Evolutionary conservation across 345 rosid genomes (phyloP).

Genomic region (Acer campestre): DNA sequence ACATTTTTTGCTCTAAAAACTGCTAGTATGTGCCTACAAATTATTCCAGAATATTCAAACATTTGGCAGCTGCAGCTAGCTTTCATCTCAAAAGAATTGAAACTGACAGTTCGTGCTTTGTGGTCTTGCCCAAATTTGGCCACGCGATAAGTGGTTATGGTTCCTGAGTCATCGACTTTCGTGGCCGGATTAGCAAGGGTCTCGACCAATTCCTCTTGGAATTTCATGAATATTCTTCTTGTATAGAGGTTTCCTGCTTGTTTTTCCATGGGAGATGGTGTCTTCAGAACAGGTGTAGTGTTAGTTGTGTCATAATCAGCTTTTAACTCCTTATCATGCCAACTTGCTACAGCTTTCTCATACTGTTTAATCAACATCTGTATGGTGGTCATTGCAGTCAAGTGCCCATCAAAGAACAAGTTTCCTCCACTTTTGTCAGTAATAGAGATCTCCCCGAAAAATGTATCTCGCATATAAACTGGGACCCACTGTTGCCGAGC

Average conservation of each 20-base stretch:
- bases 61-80: slow-evolving; percentile 81
- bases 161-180: slow-evolving; percentile 61
- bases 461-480: slow-evolving; percentile 55
- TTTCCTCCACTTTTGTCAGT: slow-evolving; percentile 40
- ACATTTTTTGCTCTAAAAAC: slow-evolving; percentile 76
- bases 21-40: slow-evolving; percentile 75
- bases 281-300: slow-evolving; percentile 56
- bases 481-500: slow-evolving; percentile 83
- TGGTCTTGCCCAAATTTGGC: slow-evolving; percentile 69
- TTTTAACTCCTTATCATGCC: slow-evolving; percentile 77
- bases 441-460: slow-evolving; percentile 58
- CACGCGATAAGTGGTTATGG: slow-evolving; percentile 53
- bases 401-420: slow-evolving; percentile 60
- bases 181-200: slow-evolving; percentile 68
- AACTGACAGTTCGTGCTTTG: slow-evolving; percentile 59
- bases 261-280: slow-evolving; percentile 83
- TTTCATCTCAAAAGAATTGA: slow-evolving; percentile 64
- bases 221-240: slow-evolving; percentile 60
- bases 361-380: slow-evolving; percentile 55
- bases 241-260: slow-evolving; percentile 76
- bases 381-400: slow-evolving; percentile 62
- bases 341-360: slow-evolving; percentile 63
- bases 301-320: slow-evolving; percentile 71
- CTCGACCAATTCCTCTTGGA: slow-evolving; percentile 82
- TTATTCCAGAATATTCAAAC: slow-evolving; percentile 80